Conservation (phyloP, 148 eudicot species). For the Fallopia convolvulus region DNA sequence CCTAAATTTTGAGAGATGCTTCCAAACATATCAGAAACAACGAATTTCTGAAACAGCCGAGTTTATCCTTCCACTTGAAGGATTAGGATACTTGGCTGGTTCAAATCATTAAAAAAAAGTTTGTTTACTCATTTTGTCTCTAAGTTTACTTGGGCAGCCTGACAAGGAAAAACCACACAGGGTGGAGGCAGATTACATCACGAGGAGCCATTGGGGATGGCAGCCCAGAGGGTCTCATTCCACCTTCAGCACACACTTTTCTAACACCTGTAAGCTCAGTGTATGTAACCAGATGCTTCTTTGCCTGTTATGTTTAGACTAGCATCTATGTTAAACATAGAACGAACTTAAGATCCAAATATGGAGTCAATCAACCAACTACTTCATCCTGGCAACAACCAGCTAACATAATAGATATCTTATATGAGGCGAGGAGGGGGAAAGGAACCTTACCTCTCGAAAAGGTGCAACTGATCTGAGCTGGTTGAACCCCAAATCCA, state of each 20-base stretch:
- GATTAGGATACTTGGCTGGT: background rate
- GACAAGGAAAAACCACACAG: background rate
- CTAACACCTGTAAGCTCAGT: background rate
- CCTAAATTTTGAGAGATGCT: background rate
- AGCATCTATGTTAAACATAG: background rate
- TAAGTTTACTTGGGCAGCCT: background rate
- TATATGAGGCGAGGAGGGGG: background rate
- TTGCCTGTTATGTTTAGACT: background rate
- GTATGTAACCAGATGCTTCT: background rate
- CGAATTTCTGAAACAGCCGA: background rate
- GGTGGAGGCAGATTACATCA: background rate
- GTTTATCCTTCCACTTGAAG: background rate
- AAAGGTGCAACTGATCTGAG: conserved; percentile 68
- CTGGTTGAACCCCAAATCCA: conserved; percentile 94
- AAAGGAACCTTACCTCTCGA: conserved; percentile 40
- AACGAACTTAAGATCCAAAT: background rate
- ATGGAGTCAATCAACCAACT: background rate
- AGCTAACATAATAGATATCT: background rate
- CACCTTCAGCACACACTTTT: background rate
- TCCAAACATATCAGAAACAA: background rate
- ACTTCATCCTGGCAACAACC: background rate
- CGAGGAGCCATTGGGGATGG: background rate
- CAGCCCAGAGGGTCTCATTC: background rate
- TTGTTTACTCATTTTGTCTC: background rate
- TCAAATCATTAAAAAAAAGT: background rate